Evolutionary conservation across 2,329 filamentous ascomycete genomes (phyloP).

Genomic region (Trichoderma sp.): DNA sequence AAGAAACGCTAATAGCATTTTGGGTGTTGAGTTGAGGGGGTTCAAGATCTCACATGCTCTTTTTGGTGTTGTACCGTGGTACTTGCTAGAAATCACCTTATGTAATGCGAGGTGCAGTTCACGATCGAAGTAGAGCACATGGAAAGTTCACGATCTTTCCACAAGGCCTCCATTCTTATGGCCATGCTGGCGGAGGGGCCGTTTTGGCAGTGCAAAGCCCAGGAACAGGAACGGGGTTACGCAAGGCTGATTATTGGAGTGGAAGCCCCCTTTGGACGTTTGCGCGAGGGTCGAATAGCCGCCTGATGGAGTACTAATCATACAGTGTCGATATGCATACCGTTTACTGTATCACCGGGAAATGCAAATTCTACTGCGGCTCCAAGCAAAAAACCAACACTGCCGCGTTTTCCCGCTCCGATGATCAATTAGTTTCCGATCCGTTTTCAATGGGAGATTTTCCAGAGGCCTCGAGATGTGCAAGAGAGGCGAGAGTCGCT

Average conservation of each 20-base stretch:
- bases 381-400: neutral
- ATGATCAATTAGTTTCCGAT: neutral
- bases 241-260: constrained; percentile 15
- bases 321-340: neutral
- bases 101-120: neutral
- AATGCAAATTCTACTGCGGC: neutral
- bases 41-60: neutral
- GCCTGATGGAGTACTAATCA: neutral
- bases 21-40: neutral
- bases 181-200: neutral
- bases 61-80: neutral
- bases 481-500: neutral
- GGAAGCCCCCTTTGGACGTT: neutral
- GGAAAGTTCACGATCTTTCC: neutral
- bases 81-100: neutral
- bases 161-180: neutral
- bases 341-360: neutral
- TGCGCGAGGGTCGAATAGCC: neutral
- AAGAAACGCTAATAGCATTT: neutral
- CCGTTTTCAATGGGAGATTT: neutral
- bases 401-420: constrained; percentile 4
- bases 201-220: neutral
- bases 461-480: neutral
- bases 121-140: neutral
- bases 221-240: neutral